Base-by-base conservation (phyloP, 108 stramenopile genomes). In the Stephanodiscus minutulus region DNA sequence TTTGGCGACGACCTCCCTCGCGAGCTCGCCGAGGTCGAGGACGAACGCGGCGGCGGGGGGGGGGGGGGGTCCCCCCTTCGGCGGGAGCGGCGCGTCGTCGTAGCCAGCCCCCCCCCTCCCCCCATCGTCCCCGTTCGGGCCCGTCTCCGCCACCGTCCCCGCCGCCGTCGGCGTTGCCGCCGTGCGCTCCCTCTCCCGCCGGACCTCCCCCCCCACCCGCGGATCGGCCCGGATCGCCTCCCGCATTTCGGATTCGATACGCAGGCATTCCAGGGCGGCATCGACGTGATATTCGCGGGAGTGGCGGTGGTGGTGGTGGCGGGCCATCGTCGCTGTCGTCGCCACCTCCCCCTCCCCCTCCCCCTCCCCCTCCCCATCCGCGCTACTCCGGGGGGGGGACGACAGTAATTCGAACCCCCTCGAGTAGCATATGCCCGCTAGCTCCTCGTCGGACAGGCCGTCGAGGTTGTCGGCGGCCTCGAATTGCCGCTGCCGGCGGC, bases 211-310 rank as follows among this genome's bases (percentile, higher is more conserved):
- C 13, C 86, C 64, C 63, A 92, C 61, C 52, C 91, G 90, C 11
- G 91, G 91, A 62, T 91, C 70, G 17, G 89, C 79, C 20, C 71
- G 81, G 59, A 92, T 54, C 9, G 91, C 76, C 58, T 87, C 89
- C 50, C 64, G 85, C 92, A 93, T 81, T 77, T 96, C 91, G 36
- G 72, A 58, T 72, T 95, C 94, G 13, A 95, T 76, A 25, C 73
- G 81, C 29, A 96, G 70, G 75, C 94, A 96, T 68, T 88, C 86
- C 33, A 60, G 72, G 46, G 94, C 94, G 18, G 91, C 94, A 61
- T 93, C 87, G 10, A 96, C 81, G 57, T 89, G 91, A 59, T 96
- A 86, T 44, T 88, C 71, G 39, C 8, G 39, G 11, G 7, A 39
- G 39, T 39, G 1, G 11, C 11, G 0, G 9, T 39, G 0, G 79